A percentile compares a stretch with the other conserved stretches of the same genome.
Conservation (phyloP, 495 filamentous ascomycete species). For the Daldinia grandis region DNA sequence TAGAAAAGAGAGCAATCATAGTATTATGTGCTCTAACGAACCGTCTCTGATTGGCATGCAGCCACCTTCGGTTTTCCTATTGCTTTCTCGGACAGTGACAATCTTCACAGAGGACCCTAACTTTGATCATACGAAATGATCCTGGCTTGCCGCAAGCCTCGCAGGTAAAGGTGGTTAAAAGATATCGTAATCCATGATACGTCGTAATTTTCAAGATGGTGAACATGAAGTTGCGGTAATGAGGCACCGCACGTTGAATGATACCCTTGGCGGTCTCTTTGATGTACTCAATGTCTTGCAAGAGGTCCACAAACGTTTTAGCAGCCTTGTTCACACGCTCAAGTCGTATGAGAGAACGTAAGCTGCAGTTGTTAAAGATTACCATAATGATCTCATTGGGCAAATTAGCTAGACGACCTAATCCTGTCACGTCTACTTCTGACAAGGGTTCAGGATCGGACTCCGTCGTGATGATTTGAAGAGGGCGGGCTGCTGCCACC, state of each 20-base stretch:
- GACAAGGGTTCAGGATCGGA: background rate
- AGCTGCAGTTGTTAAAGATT: slow-evolving; percentile 20
- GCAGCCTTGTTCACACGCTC: slow-evolving; percentile 31
- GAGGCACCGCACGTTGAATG: slow-evolving; percentile 18
- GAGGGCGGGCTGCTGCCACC: slow-evolving; percentile 24
- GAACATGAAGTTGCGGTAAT: slow-evolving; percentile 25
- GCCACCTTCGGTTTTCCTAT: background rate
- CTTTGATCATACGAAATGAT: slow-evolving; percentile 32
- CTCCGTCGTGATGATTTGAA: background rate
- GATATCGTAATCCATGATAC: slow-evolving; percentile 19
- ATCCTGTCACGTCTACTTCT: slow-evolving; percentile 5
- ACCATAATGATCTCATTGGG: slow-evolving; percentile 36
- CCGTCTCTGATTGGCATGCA: background rate
- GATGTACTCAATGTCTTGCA: slow-evolving; percentile 15
- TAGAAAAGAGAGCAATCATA: no score
- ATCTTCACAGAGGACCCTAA: slow-evolving; percentile 56
- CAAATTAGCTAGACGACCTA: slow-evolving; percentile 19
- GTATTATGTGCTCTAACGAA: background rate
- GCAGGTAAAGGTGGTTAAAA: slow-evolving; percentile 22
- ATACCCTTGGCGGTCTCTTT: slow-evolving; percentile 18
- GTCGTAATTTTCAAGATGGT: slow-evolving; percentile 35
- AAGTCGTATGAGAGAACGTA: slow-evolving; percentile 26
- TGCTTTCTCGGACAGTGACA: slow-evolving; percentile 28
- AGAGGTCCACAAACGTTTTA: slow-evolving; percentile 4
- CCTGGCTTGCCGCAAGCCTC: slow-evolving; percentile 28